Conservation (phyloP, 78 protist species). For the Monocercomonoides exilis region DNA sequence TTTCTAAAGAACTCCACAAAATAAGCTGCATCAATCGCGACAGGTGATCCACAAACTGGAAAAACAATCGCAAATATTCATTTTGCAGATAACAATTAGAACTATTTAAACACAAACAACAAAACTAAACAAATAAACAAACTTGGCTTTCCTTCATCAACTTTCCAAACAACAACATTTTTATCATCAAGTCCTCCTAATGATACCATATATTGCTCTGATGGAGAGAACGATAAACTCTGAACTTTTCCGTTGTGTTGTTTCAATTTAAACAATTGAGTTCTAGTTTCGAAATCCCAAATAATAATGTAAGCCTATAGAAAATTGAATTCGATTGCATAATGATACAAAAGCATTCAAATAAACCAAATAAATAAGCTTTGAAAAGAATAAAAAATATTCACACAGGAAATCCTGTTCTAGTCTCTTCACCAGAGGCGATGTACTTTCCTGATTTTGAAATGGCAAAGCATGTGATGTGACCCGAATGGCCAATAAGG, state of each 20-base stretch:
- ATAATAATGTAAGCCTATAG: neutral
- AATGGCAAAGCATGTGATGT: neutral
- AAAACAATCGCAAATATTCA: neutral
- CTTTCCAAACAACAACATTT: neutral
- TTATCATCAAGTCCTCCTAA: slow-evolving; percentile 6
- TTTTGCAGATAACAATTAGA: no score
- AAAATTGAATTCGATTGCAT: neutral
- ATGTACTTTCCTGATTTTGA: neutral
- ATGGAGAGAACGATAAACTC: neutral
- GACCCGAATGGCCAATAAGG: neutral
- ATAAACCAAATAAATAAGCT: neutral
- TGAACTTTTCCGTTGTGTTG: neutral
- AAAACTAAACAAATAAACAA: neutral
- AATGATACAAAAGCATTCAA: no score
- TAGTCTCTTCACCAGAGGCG: slow-evolving; percentile 7
- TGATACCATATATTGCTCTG: neutral
- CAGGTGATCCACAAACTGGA: neutral
- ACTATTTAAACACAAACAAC: no score
- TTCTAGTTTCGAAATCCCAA: neutral
- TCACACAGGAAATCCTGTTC: neutral
- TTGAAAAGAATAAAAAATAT: neutral
- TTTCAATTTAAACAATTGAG: neutral
- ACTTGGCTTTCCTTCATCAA: neutral
- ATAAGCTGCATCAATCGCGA: neutral
- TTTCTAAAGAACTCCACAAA: neutral